These are phyloP conservation scores for Stagonosporopsis cucurbitacearum DNA, from an alignment of 2,329 filamentous ascomycete genomes.

Conservation along the genomic window DNA sequence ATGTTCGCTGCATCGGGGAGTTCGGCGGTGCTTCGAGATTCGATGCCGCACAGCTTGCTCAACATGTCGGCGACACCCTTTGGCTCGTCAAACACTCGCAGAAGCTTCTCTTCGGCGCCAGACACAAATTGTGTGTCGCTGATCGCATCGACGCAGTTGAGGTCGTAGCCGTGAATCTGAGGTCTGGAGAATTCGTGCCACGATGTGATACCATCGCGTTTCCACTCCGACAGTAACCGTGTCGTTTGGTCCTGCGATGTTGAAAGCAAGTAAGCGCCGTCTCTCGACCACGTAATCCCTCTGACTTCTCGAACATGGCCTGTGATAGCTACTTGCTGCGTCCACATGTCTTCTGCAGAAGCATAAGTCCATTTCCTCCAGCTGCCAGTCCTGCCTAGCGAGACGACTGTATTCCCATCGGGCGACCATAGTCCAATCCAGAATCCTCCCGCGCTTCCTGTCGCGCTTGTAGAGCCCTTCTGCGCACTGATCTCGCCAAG, in stretches of 20 bases:
- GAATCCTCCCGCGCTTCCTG: slow-evolving; percentile 93
- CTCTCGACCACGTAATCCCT: slow-evolving; percentile 81
- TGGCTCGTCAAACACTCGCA: slow-evolving; percentile 92
- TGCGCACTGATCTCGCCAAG: slow-evolving; percentile 93
- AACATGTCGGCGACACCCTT: slow-evolving; percentile 80
- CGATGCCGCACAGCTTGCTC: slow-evolving; percentile 68
- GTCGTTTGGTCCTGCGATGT: slow-evolving; percentile 94
- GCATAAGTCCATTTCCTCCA: slow-evolving; percentile 86
- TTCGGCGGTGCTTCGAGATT: slow-evolving; percentile 22
- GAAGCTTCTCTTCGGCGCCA: slow-evolving; percentile 96
- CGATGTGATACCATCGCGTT: slow-evolving; percentile 57
- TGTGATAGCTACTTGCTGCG: slow-evolving; percentile 75
- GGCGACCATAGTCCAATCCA: slow-evolving; percentile 96
- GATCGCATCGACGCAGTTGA: slow-evolving; percentile 89
- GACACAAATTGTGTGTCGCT: slow-evolving; percentile 81
- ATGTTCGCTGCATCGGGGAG: slow-evolving; percentile 91
- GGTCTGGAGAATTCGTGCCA: slow-evolving; percentile 97
- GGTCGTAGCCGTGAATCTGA: slow-evolving; percentile 97
- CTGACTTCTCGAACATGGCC: slow-evolving; percentile 85
- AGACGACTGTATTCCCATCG: slow-evolving; percentile 74
- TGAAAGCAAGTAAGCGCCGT: slow-evolving; percentile 84
- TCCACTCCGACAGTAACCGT: slow-evolving; percentile 83
- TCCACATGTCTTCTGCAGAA: slow-evolving; percentile 70
- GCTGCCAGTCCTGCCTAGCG: slow-evolving; percentile 87
- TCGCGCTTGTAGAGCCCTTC: slow-evolving; percentile 95